phyloP scores from a whole-genome alignment of 106 monocot genomes.

The Allium cepa region DNA sequence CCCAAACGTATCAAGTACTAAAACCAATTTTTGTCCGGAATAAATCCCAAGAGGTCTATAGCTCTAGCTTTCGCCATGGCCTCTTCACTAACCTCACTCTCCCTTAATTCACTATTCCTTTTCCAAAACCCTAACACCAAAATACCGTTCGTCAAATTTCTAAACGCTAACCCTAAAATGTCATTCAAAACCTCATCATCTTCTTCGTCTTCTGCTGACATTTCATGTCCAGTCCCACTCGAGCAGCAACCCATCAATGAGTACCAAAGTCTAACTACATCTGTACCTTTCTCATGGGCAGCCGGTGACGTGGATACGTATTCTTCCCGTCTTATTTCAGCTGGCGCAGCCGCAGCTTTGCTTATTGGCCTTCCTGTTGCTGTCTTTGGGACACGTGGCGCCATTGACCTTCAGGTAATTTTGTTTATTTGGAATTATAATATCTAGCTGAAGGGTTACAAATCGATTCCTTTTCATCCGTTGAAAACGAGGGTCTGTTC shows the following conservation, averaged over 20 bases:
- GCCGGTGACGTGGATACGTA: constrained; percentile 44
- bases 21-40: too few species aligned
- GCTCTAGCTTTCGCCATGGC: too few species aligned
- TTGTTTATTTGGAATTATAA: too few species aligned
- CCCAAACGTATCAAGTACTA: too few species aligned
- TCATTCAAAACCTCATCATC: constrained; percentile 12
- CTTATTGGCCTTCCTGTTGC: constrained; percentile 82
- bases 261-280: constrained; percentile 71
- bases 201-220: constrained; percentile 49
- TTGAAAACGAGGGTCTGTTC: too few species aligned
- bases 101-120: neutral
- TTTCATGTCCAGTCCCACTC: constrained; percentile 89
- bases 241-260: constrained; percentile 97
- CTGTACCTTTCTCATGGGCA: constrained; percentile 86
- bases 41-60: too few species aligned
- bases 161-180: too few species aligned
- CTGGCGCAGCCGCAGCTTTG: constrained; percentile 55
- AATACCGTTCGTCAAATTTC: neutral
- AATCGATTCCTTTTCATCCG: too few species aligned
- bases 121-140: constrained; percentile 1
- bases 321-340: constrained; percentile 47
- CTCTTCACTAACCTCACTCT: neutral
- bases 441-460: too few species aligned
- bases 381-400: constrained; percentile 43
- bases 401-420: constrained; percentile 2